Evolutionary conservation across 495 filamentous ascomycete genomes (phyloP).

Genomic region (Sordaria brevicollis): DNA sequence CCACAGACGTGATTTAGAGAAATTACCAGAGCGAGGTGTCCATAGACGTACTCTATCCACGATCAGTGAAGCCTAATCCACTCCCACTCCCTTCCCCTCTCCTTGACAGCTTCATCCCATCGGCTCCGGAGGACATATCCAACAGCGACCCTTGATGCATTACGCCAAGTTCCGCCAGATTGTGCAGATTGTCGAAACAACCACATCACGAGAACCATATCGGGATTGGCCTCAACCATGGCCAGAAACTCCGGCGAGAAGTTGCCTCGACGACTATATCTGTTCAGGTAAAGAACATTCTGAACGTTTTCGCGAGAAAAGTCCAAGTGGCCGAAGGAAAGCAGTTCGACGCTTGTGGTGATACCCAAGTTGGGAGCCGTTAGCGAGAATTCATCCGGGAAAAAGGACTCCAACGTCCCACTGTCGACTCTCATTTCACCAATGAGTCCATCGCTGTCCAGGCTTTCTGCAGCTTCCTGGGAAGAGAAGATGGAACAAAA

Average conservation of each 20-base stretch:
- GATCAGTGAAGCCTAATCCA: neutral
- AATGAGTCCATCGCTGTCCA: neutral
- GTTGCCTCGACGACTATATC: neutral
- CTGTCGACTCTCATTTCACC: neutral
- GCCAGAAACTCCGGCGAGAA: neutral
- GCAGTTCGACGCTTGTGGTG: neutral
- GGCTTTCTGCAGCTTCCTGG: neutral
- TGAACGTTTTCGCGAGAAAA: neutral
- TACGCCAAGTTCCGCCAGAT: too few relatives aligned
- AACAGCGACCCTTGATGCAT: neutral
- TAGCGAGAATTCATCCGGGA: neutral
- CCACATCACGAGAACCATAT: neutral
- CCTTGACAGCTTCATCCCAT: neutral
- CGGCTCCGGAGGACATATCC: neutral
- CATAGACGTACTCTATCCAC: neutral
- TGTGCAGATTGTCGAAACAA: neutral
- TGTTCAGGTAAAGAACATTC: neutral
- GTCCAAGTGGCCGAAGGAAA: neutral
- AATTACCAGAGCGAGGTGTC: too few relatives aligned
- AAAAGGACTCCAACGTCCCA: neutral
- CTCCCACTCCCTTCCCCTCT: neutral
- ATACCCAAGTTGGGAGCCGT: neutral
- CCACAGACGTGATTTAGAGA: too few relatives aligned
- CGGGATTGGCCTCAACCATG: neutral
- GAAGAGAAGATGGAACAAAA: neutral